Evolutionary conservation across 2,329 filamentous ascomycete species (phyloP).

Genomic region (Myriosclerotinia scirpicola): DNA sequence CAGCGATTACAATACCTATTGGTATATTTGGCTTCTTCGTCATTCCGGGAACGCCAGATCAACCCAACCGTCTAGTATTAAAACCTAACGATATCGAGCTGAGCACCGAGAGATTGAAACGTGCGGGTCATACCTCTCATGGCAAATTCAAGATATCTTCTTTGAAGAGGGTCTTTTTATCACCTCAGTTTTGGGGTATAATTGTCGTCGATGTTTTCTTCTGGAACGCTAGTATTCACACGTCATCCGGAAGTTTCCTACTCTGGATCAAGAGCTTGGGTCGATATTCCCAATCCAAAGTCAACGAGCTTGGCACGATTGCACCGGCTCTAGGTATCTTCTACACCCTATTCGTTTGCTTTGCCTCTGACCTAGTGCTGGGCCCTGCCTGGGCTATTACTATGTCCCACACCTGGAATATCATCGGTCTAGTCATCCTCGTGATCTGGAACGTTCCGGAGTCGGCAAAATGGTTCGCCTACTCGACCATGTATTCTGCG

Average conservation of each 20-base stretch:
- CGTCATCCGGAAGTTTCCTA: neutral
- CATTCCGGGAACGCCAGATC: conserved; percentile 52
- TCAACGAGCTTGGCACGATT: conserved; percentile 55
- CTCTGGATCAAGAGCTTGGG: conserved; percentile 43
- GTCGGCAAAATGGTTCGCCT: conserved; percentile 53
- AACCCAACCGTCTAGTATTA: conserved; percentile 49
- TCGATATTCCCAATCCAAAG: conserved; percentile 47
- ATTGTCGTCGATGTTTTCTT: neutral
- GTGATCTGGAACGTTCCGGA: conserved; percentile 58
- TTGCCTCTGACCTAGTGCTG: conserved; percentile 53
- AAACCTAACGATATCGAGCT: conserved; percentile 15
- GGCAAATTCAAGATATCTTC: neutral
- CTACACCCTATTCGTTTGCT: conserved; percentile 54
- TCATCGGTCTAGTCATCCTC: conserved; percentile 52
- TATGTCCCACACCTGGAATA: conserved; percentile 44
- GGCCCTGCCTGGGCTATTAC: conserved; percentile 58
- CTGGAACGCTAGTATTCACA: neutral
- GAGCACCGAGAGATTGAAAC: neutral
- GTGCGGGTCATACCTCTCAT: neutral
- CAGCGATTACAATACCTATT: conserved; percentile 56
- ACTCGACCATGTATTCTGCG: conserved; percentile 45
- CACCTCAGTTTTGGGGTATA: neutral
- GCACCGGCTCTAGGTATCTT: conserved; percentile 57
- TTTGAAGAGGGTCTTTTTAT: neutral
- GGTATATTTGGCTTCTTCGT: conserved; percentile 52